Base-by-base conservation (phyloP, 2,329 filamentous ascomycete species). In the Davidsoniella virescens region DNA sequence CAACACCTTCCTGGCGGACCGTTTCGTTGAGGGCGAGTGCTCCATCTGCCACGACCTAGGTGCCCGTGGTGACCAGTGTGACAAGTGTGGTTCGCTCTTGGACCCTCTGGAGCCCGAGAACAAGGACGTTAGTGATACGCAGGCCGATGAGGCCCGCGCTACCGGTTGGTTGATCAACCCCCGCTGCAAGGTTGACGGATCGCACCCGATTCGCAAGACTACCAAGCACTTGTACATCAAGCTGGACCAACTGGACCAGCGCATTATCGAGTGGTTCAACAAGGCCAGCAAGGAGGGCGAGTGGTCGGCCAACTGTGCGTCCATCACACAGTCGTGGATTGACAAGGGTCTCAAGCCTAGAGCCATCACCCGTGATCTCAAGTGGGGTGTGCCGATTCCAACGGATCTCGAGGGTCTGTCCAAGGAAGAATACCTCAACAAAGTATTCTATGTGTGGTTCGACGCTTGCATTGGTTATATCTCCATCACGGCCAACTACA, bases 201-300 rank as follows among this genome's bases (percentile, higher is more conserved):
- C 86, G 6, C 82, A 82, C 4, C 90, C 88, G 2, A 79, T 90
- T 26, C 76, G 78, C 47, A 76, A 82, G 56, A 78, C 84, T 57
- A 96, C 90, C 25, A 95, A 87, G 65, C 92, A 96, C 63, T 77
- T 94, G 43, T 94, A 87, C 65, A 70, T 98, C n/a, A 75, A 78
- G 48, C 72, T 98, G 7, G 87, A 96, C 64, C 83, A 83, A 60
- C 73, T 94, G 41, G 82, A 93, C 62, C 73, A 80, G 1, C 70
- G 81, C 55, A 80, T 94, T 49, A 76, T 85, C 57, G 71, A 76
- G 53, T 98, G 87, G 86, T 82, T 84, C 56, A 70, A 78, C 52
- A 75, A 82, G 58, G 76, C 83, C 14, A 84, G 80, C 61, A 72
- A 77, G 55, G 79, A 87, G 61, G 85, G 86, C 54, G 72, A 70